phyloP scores from a whole-genome alignment of 2,329 filamentous ascomycete genomes.

The Fusarium humuli region DNA sequence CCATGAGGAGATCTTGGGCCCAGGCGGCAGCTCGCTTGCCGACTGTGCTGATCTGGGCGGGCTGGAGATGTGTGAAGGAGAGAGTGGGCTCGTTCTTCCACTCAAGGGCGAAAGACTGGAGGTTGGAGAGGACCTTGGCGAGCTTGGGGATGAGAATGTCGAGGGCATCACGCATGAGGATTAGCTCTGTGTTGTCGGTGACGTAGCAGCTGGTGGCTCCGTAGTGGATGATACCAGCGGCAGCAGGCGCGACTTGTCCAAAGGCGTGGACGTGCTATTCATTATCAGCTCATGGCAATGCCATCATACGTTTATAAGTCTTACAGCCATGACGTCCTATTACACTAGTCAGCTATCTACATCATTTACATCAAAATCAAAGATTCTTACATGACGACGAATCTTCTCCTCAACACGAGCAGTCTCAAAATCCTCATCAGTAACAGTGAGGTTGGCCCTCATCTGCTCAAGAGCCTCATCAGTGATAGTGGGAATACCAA shows the following conservation, averaged over 20 bases:
- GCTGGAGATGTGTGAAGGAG: slow-evolving; percentile 21
- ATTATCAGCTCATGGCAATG: background rate
- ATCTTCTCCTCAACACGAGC: slow-evolving; percentile 35
- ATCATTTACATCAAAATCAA: background rate
- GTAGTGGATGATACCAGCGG: slow-evolving; percentile 34
- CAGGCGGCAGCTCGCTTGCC: slow-evolving; percentile 32
- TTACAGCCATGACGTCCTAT: slow-evolving; percentile 25
- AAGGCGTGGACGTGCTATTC: slow-evolving; percentile 23
- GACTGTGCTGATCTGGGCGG: slow-evolving; percentile 34
- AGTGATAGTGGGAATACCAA: slow-evolving; percentile 33
- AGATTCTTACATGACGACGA: slow-evolving; percentile 21
- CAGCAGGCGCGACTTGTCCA: slow-evolving; percentile 26
- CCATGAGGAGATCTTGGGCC: slow-evolving; percentile 35
- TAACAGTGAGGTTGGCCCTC: slow-evolving; percentile 18
- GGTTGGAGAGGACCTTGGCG: slow-evolving; percentile 33
- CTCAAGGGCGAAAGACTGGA: slow-evolving; percentile 25
- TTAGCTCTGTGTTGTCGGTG: slow-evolving; percentile 33
- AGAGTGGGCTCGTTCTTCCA: slow-evolving; percentile 31
- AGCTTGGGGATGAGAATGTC: slow-evolving; percentile 28
- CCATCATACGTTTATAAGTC: background rate
- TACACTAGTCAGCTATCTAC: slow-evolving; percentile 5
- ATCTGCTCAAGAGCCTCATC: slow-evolving; percentile 37
- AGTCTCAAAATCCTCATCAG: slow-evolving; percentile 34
- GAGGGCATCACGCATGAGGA: slow-evolving; percentile 31
- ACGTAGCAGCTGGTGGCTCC: slow-evolving; percentile 28